A percentile compares a stretch with the other conserved stretches of the same genome.
phyloP scores from a whole-genome alignment of 306 rosid genomes.

The Acacia acuminata region DNA sequence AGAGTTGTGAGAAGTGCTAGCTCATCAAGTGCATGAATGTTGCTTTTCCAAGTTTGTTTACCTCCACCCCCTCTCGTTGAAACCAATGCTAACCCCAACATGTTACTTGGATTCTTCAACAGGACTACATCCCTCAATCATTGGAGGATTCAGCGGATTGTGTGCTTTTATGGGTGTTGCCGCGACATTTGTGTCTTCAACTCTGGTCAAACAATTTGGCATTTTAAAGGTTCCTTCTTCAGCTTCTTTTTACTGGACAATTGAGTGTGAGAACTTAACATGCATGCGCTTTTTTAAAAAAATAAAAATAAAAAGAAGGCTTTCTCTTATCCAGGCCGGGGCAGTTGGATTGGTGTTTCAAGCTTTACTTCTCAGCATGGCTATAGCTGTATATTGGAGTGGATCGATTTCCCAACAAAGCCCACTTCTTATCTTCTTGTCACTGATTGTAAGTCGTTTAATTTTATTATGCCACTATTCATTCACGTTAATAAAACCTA shows the following conservation, averaged over 20 bases:
- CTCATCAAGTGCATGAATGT: not conserved
- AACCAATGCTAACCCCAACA: conserved; percentile 20
- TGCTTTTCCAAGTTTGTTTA: not conserved
- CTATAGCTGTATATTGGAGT: conserved; percentile 86
- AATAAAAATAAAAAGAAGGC: not conserved
- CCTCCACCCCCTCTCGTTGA: not conserved
- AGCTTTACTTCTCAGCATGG: conserved; percentile 86
- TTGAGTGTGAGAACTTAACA: conserved; percentile 15
- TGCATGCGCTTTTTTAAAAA: not conserved
- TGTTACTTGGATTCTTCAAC: conserved; percentile 47
- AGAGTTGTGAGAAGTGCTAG: not conserved
- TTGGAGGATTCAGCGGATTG: conserved; percentile 89
- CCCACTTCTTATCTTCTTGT: conserved; percentile 77
- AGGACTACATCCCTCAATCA: conserved; percentile 88
- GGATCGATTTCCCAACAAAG: conserved; percentile 74
- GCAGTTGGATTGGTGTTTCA: conserved; percentile 93
- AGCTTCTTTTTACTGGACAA: not conserved
- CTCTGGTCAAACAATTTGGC: conserved; percentile 76
- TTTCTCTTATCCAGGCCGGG: conserved; percentile 72
- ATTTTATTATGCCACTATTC: conserved; percentile 4
- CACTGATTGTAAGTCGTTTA: conserved; percentile 75
- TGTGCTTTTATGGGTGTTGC: conserved; percentile 99
- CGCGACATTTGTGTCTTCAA: conserved; percentile 89
- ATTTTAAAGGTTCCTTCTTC: conserved; percentile 71
- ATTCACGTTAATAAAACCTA: conserved; percentile 10